These are phyloP conservation scores for Candida patagonica DNA, from an alignment of 805 yeast species.

Conservation along the genomic window DNA sequence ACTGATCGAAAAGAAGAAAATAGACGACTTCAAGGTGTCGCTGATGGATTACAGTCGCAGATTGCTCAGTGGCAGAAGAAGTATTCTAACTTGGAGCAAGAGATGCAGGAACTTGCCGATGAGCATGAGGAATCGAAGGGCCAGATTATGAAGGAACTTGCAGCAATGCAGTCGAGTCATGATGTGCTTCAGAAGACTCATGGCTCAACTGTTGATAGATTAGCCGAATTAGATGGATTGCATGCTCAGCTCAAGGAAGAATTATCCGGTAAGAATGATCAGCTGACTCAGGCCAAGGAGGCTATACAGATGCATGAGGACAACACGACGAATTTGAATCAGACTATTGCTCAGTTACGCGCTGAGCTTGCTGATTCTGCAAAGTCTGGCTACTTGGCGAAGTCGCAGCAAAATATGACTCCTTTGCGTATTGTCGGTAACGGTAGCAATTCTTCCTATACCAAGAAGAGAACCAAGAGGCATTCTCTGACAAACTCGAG, in stretches of 20 bases:
- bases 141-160: conserved; percentile 14
- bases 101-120: conserved; percentile 20
- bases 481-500: conserved; percentile 20
- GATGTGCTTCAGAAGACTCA: conserved; percentile 20
- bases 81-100: conserved; percentile 20
- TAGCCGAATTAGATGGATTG: conserved; percentile 25
- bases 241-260: conserved; percentile 21
- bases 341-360: conserved; percentile 30
- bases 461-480: conserved; percentile 26
- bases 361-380: conserved; percentile 39
- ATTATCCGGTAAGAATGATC: conserved; percentile 18
- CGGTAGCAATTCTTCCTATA: conserved; percentile 13
- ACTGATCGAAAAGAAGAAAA: conserved; percentile 76
- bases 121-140: conserved; percentile 20
- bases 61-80: conserved; percentile 23
- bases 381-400: conserved; percentile 28
- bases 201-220: conserved; percentile 18
- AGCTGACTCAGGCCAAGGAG: conserved; percentile 23
- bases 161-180: conserved; percentile 14
- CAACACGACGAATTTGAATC: conserved; percentile 14
- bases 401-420: conserved; percentile 22
- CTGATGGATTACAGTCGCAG: conserved; percentile 32
- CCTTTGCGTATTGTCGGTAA: conserved; percentile 24
- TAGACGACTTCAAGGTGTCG: conserved; percentile 55
- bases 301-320: conserved; percentile 17